Conservation (phyloP, 1,284 basidiomycete genomes). For the Rugosomyces carneus region DNA sequence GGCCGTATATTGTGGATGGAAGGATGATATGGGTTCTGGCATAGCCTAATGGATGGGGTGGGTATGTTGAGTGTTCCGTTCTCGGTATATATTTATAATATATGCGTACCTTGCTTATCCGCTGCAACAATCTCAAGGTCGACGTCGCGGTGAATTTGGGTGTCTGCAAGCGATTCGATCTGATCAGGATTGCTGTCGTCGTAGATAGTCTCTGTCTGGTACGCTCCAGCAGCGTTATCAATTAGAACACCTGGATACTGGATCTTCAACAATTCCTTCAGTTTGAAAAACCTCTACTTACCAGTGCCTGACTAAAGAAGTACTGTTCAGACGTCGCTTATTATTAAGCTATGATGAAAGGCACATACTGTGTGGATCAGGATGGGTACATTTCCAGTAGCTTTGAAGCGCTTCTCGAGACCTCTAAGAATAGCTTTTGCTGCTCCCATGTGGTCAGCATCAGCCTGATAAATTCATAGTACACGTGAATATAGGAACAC, state of each 20-base stretch:
- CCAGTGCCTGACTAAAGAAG: conserved; percentile 12
- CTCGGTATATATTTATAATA: not conserved
- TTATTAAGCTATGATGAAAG: not conserved
- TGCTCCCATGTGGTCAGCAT: conserved; percentile 24
- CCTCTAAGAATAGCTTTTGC: conserved; percentile 39
- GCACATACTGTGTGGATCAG: conserved; percentile 46
- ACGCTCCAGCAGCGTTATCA: conserved; percentile 37
- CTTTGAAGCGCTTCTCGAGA: conserved; percentile 35
- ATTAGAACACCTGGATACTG: conserved; percentile 31
- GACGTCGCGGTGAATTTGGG: conserved; percentile 39
- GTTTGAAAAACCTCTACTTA: not conserved
- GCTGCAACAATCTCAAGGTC: conserved; percentile 42
- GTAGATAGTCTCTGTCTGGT: conserved; percentile 35
- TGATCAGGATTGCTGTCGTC: conserved; percentile 39
- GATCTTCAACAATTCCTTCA: not conserved
- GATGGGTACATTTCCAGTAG: conserved; percentile 35
- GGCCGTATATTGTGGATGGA: conserved; percentile 36
- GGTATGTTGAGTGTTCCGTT: not conserved
- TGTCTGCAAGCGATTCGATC: conserved; percentile 35
- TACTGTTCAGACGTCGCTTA: not conserved
- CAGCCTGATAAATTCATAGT: conserved; percentile 8
- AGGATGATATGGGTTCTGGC: conserved; percentile 33
- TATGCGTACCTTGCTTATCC: conserved; percentile 29
- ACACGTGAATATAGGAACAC: not conserved
- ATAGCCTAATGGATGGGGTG: conserved; percentile 27